Conservation (phyloP, 148 eudicot genomes). For the Amaranthus hypochondriacus region DNA sequence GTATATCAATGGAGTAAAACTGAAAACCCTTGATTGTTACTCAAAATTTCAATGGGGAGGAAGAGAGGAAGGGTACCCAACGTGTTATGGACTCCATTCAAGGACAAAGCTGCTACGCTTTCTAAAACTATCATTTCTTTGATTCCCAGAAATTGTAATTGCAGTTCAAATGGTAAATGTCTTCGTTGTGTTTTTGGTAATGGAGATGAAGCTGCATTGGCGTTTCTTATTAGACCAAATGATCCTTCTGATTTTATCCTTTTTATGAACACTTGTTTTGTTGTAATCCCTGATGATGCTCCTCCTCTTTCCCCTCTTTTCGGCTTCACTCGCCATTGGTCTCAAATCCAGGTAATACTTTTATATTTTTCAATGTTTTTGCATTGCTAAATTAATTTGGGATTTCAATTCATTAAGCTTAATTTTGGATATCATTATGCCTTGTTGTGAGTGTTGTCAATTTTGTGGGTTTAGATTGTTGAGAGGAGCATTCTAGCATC, state of each 20-base stretch:
- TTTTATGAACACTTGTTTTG: conserved; percentile 54
- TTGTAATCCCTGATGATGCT: conserved; percentile 48
- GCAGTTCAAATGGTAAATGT: conserved; percentile 39
- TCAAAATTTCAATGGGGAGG: conserved; percentile 18
- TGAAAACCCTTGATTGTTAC: not conserved
- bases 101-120: conserved; percentile 43
- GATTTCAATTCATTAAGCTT: too few relatives aligned
- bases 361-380: not conserved
- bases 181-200: conserved; percentile 41
- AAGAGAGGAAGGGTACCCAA: conserved; percentile 47
- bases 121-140: conserved; percentile 49
- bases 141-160: conserved; percentile 40
- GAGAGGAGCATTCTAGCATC: conserved; percentile 44
- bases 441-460: not conserved
- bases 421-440: not conserved
- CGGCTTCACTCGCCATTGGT: conserved; percentile 38
- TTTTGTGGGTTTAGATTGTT: conserved; percentile 49
- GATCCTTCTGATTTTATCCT: conserved; percentile 52
- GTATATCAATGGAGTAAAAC: not conserved
- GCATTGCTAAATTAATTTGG: too few relatives aligned
- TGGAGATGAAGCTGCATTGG: conserved; percentile 25
- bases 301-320: conserved; percentile 37
- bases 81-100: conserved; percentile 53
- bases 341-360: conserved; percentile 47
- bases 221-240: conserved; percentile 39